Evolutionary conservation across 352 stramenopile genomes (phyloP), one percentile per base, ranked within the genome.

Genomic region (Phytophthora litchii): DNA sequence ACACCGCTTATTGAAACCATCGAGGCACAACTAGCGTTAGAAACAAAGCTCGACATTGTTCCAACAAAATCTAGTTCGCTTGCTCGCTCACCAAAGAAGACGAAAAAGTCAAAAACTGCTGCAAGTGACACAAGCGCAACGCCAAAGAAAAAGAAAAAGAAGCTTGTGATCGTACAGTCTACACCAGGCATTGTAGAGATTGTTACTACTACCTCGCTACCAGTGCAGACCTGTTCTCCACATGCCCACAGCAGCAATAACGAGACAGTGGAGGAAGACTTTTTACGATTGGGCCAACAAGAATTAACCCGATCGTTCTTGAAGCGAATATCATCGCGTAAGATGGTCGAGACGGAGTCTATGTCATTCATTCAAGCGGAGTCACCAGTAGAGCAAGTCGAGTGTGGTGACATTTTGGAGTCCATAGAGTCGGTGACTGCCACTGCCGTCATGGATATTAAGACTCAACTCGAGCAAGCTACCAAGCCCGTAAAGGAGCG

Each of bases 301-400:
- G 20, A 38, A 20, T 1, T 63, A 6, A 64, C 53, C 3, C 53
- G 46, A 10, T 50, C 40, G 14, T 68, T 64, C 40, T 54, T 68
- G 40, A 46, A 49, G 38, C 37, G 52, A n/a, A 17, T 59, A 40
- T 54, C 60, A 8, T 68, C 60, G 21, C 42, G 50, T 14, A 62
- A 50, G 10, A 0, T 61, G 14, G 13, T 51, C 16, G 38, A 54
- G 11, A 6, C 35, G 8, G 45, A 68, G 13, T 23, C 23, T 10
- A n/a, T 17, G 3, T 34, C 11, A 34, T 34, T 25, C 36, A 41
- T 14, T 49, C 58, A 37, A 29, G 5, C 31, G 37, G 16, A 51
- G 14, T 7, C 37, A 41, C 12, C 14, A 35, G 42, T 48, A 50
- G 43, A 56, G 14, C 27, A 40, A 51, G 34, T 41, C 23, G 49